Percentiles rank a stretch among this genome's conserved stretches.
These are phyloP conservation scores for Crassisporium funariophilum DNA, from an alignment of 768 basidiomycete species.

Conservation along the genomic window DNA sequence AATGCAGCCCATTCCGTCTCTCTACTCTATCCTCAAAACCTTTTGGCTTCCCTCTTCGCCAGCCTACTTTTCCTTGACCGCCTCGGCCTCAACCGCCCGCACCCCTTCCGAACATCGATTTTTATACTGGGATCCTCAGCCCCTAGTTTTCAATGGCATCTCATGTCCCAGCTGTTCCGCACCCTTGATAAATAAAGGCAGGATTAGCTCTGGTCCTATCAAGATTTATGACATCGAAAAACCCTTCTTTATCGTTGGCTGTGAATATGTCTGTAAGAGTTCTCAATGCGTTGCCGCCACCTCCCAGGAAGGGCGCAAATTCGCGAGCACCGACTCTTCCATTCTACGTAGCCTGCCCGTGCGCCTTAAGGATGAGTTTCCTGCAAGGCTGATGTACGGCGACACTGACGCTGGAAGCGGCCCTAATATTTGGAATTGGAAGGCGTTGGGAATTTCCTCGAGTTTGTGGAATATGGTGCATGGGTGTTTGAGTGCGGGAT, in stretches of 20 bases:
- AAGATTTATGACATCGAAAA: constrained; percentile 80
- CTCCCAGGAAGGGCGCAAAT: constrained; percentile 59
- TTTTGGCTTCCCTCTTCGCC: constrained; percentile 86
- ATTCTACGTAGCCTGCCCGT: constrained; percentile 71
- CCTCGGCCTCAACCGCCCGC: constrained; percentile 66
- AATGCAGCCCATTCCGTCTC: constrained; percentile 59
- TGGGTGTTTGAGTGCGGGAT: constrained; percentile 58
- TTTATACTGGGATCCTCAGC: constrained; percentile 86
- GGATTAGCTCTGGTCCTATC: constrained; percentile 72
- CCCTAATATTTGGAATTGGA: constrained; percentile 75
- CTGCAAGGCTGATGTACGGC: constrained; percentile 60
- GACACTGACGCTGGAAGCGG: constrained; percentile 61
- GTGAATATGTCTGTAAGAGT: constrained; percentile 72
- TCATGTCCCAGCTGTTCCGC: constrained; percentile 66
- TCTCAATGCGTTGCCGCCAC: constrained; percentile 43
- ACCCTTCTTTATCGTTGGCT: constrained; percentile 85
- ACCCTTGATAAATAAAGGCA: constrained; percentile 65
- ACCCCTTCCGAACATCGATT: constrained; percentile 76
- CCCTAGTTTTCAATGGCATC: constrained; percentile 82
- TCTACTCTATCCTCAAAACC: constrained; percentile 79
- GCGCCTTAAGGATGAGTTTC: constrained; percentile 74
- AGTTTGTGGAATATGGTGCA: constrained; percentile 74
- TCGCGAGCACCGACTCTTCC: constrained; percentile 70
- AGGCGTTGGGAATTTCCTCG: constrained; percentile 69
- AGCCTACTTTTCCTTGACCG: constrained; percentile 74